Evolutionary conservation across 352 stramenopile species (phyloP), one percentile per base, ranked within the genome.

Genomic region (Pythium biforme): DNA sequence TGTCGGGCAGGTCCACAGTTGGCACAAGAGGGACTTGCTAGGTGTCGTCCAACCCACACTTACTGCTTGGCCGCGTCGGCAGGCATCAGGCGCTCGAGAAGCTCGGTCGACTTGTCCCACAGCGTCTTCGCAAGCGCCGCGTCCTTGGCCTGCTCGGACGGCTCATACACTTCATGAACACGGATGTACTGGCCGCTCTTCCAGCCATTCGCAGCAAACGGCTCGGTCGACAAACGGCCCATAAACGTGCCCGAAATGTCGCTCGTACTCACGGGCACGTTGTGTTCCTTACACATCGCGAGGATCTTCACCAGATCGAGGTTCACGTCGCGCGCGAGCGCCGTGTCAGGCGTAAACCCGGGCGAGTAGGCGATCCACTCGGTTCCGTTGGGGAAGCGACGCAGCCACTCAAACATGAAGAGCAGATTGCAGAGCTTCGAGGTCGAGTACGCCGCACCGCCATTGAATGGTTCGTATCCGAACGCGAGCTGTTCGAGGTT

Each of bases 391-490:
- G 67, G 68, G 60, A 61, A 75, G 19, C 64, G 68, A 22, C 64
- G 71, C 8, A 55, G 49, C 22, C 64, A 69, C 53, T 73, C 71
- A 26, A 64, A 60, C 27, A 40, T 46, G 41, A 68, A 69, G 3
- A 75, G 45, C 20, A 73, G n/a, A 50, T 73, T 74, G 45, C 61
- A 68, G 7, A 78, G 64, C 60, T 78, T 75, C 53, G 54, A 71
- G 10, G 68, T 74, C 33, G 60, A 51, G 46, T 78, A 78, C 2
- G 59, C 71, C 14, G 66, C 55, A 15, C 52, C 15, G 7, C 43
- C 45, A 31, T 72, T 66, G 27, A 70, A 78, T 0, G 66, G 62
- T 39, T 81, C 70, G 29, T 70, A 70, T 1, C 70, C 73, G 8
- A 57, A 34, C 0, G 60, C 67, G 6, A 81, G 25, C 51, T 72